Evolutionary conservation across 352 stramenopile species (phyloP).

Genomic region (Globisporangium middletonii): DNA sequence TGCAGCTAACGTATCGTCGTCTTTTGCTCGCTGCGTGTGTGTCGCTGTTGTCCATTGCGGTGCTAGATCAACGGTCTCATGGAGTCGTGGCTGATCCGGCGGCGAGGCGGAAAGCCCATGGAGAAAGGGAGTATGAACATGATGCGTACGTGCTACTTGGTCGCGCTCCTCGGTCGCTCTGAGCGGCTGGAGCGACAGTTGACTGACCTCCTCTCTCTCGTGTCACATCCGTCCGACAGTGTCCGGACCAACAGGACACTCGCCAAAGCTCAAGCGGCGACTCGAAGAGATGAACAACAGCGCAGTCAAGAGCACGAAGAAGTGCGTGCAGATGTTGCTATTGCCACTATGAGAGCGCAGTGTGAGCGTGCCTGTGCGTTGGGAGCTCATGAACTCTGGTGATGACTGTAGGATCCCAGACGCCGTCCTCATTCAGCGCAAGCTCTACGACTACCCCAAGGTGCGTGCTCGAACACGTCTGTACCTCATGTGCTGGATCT

Average conservation of each 20-base stretch:
- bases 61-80: constrained; percentile 77
- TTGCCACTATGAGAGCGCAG: not conserved
- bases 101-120: constrained; percentile 75
- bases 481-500: not conserved
- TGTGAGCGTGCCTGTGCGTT: not conserved
- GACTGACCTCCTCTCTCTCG: too few species aligned
- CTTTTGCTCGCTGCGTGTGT: not conserved
- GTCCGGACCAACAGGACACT: constrained; percentile 44
- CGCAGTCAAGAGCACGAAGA: constrained; percentile 27
- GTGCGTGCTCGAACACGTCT: constrained; percentile 7
- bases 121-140: constrained; percentile 64
- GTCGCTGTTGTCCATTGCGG: not conserved
- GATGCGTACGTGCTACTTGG: constrained; percentile 10
- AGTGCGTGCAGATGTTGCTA: constrained; percentile 15
- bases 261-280: constrained; percentile 63
- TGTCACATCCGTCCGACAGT: constrained; percentile 15
- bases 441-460: constrained; percentile 76
- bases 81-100: constrained; percentile 79
- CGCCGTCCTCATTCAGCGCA: constrained; percentile 39
- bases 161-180: not conserved
- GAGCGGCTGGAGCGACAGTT: too few species aligned
- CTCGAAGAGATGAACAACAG: constrained; percentile 52
- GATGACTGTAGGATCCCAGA: constrained; percentile 10
- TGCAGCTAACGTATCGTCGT: not conserved
- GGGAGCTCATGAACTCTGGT: not conserved